These are phyloP conservation scores for Leccinum pachyderme DNA, from an alignment of 1,284 basidiomycete species.

Conservation along the genomic window DNA sequence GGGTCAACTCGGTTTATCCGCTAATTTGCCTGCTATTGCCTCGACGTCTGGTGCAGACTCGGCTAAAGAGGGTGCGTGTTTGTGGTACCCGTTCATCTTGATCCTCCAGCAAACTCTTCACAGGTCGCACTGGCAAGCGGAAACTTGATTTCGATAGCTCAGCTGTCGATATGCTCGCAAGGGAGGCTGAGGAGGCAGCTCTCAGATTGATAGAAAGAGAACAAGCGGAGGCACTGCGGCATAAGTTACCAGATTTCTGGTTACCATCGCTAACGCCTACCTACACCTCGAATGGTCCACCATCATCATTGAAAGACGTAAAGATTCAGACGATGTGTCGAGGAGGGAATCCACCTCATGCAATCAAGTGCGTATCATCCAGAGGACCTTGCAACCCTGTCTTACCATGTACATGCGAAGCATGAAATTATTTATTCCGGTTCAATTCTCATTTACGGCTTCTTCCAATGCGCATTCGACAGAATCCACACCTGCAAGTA, in stretches of 20 bases:
- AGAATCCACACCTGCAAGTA: slow-evolving; percentile 42
- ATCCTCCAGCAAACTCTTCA: background rate
- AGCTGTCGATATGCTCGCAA: slow-evolving; percentile 66
- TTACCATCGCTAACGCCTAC: slow-evolving; percentile 86
- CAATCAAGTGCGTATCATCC: slow-evolving; percentile 57
- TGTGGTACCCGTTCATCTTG: background rate
- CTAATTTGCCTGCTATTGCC: slow-evolving; percentile 31
- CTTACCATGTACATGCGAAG: slow-evolving; percentile 35
- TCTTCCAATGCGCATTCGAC: slow-evolving; percentile 38
- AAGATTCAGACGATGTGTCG: slow-evolving; percentile 87
- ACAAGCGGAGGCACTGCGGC: slow-evolving; percentile 78
- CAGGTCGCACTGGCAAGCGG: slow-evolving; percentile 63
- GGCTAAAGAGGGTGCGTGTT: slow-evolving; percentile 36
- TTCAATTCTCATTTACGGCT: slow-evolving; percentile 63
- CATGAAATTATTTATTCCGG: slow-evolving; percentile 72
- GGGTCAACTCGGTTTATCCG: slow-evolving; percentile 68
- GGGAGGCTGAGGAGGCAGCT: slow-evolving; percentile 84
- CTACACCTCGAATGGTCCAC: slow-evolving; percentile 62
- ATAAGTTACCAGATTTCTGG: slow-evolving; percentile 95
- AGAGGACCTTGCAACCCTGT: background rate
- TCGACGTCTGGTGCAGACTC: slow-evolving; percentile 38
- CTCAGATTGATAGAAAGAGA: slow-evolving; percentile 79
- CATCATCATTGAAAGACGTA: slow-evolving; percentile 66
- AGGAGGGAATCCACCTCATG: slow-evolving; percentile 71
- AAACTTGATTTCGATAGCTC: slow-evolving; percentile 77